These are phyloP conservation scores for Malus fusca DNA, from an alignment of 306 rosid genomes.

Conservation along the genomic window DNA sequence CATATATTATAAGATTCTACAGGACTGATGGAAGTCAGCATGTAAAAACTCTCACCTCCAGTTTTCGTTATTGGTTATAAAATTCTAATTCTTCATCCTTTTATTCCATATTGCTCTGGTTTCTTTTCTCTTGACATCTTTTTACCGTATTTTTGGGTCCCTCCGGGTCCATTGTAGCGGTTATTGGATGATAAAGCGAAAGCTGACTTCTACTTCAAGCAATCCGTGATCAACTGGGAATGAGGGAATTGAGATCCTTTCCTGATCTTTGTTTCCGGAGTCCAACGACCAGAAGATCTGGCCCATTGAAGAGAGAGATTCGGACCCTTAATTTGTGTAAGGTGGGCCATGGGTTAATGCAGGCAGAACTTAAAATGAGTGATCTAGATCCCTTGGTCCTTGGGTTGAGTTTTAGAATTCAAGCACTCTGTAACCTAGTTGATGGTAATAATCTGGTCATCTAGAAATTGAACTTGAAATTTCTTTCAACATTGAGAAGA, in stretches of 20 bases:
- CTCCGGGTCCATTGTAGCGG: not conserved
- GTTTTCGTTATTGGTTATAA: not conserved
- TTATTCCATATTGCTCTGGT: not conserved
- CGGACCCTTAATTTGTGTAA: no score
- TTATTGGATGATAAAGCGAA: not conserved
- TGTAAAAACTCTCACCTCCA: not conserved
- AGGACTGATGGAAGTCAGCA: not conserved
- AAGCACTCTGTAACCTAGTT: no score
- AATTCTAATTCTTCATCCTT: constrained; percentile 1
- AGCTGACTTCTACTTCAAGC: not conserved
- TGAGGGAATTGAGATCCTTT: not conserved
- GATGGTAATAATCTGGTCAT: not conserved
- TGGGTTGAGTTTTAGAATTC: no score
- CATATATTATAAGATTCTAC: constrained; percentile 7
- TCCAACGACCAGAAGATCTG: no score
- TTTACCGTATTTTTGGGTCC: not conserved
- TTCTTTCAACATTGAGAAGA: no score
- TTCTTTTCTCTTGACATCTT: not conserved
- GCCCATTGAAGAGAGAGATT: no score
- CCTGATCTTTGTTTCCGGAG: no score
- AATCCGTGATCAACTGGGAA: not conserved
- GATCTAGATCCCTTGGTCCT: no score
- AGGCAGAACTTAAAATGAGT: no score
- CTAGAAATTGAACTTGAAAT: no score
- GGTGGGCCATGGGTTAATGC: no score